phyloP scores from a whole-genome alignment of 306 rosid species.

The Lagenaria siceraria region DNA sequence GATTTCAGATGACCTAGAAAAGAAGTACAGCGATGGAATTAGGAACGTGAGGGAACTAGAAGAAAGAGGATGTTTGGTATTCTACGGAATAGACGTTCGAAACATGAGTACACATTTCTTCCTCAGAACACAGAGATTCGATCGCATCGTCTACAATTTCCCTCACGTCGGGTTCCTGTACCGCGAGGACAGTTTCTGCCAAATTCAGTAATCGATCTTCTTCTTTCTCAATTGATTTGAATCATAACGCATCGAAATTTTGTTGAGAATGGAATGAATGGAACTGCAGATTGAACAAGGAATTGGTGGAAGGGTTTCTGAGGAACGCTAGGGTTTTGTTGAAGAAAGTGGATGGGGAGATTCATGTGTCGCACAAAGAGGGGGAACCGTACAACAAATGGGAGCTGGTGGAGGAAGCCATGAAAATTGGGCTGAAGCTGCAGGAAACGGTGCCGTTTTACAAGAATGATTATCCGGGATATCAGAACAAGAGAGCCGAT shows the following conservation, averaged over 20 bases:
- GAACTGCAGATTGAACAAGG: conserved; percentile 56
- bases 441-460: conserved; percentile 33
- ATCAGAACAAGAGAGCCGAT: conserved; percentile 66
- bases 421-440: conserved; percentile 38
- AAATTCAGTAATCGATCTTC: conserved; percentile 40
- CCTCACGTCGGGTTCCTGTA: conserved; percentile 79
- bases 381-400: conserved; percentile 68
- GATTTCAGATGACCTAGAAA: conserved; percentile 31
- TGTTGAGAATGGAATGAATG: background rate
- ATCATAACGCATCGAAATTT: background rate
- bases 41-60: conserved; percentile 59
- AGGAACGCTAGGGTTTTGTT: conserved; percentile 42
- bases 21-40: conserved; percentile 46
- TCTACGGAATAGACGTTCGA: conserved; percentile 50
- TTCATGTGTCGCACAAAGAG: conserved; percentile 60
- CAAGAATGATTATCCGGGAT: conserved; percentile 51
- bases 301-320: conserved; percentile 48
- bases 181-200: conserved; percentile 55
- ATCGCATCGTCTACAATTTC: conserved; percentile 67
- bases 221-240: background rate
- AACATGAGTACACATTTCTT: conserved; percentile 57
- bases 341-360: conserved; percentile 53
- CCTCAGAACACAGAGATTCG: conserved; percentile 70
- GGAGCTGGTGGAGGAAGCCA: conserved; percentile 49
- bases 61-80: conserved; percentile 47